phyloP scores from a whole-genome alignment of 2,329 filamentous ascomycete species.

The Penicillium paneum region DNA sequence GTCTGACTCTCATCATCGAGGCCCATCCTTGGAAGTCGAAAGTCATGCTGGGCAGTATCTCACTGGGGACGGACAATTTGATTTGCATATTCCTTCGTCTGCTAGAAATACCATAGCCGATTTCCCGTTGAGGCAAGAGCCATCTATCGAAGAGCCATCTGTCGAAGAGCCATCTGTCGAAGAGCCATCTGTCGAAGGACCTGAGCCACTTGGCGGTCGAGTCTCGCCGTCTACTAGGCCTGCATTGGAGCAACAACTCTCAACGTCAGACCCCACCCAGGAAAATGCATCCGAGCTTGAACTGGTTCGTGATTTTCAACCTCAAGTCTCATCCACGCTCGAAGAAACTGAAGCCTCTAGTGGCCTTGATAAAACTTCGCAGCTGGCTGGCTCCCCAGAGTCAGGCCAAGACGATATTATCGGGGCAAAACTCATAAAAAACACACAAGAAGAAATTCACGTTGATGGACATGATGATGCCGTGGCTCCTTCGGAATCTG shows the following conservation, averaged over 20 bases:
- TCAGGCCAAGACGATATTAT: neutral
- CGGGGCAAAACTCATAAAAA: neutral
- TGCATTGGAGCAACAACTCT: conserved; percentile 11
- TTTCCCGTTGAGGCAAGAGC: neutral
- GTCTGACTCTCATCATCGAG: neutral
- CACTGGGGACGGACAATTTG: neutral
- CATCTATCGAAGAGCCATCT: neutral
- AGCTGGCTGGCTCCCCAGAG: neutral
- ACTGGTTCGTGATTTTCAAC: neutral
- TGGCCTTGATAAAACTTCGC: neutral
- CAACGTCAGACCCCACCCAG: conserved; percentile 27
- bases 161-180: neutral
- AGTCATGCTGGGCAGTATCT: neutral
- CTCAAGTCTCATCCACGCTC: neutral
- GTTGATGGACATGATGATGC: neutral
- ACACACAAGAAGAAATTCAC: neutral
- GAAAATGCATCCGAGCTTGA: conserved; percentile 2
- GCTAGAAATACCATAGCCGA: neutral
- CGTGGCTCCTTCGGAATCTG: neutral
- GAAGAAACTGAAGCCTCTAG: neutral
- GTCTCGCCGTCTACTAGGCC: neutral
- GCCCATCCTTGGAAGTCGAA: neutral
- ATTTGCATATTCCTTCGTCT: neutral
- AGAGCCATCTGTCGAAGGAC: neutral
- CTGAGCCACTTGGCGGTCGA: neutral